phyloP scores from a whole-genome alignment of 371 early-diverging fungal species.

The Haplosporangium sp. region DNA sequence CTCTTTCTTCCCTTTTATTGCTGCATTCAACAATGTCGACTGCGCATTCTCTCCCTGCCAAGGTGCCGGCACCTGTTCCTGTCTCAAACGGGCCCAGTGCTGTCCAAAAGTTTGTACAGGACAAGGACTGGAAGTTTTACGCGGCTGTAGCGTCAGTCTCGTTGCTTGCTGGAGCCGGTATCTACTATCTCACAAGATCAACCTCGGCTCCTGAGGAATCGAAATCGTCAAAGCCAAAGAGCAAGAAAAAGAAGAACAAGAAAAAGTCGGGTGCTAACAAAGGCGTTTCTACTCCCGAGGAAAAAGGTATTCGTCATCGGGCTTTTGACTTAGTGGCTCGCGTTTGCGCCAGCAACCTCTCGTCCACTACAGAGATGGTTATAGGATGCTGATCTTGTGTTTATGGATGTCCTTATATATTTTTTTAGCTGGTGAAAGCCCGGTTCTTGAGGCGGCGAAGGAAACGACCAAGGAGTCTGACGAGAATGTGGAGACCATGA shows the following conservation, averaged over 20 bases:
- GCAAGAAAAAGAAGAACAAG: slow-evolving; percentile 62
- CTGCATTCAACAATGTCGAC: slow-evolving; percentile 23
- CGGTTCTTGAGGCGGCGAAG: slow-evolving; percentile 29
- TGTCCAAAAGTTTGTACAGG: slow-evolving; percentile 72
- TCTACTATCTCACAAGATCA: slow-evolving; percentile 69
- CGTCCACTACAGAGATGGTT: background rate
- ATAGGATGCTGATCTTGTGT: background rate
- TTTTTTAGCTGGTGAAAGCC: slow-evolving; percentile 19
- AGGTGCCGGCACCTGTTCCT: slow-evolving; percentile 45
- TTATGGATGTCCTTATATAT: background rate
- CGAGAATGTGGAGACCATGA: slow-evolving; percentile 63
- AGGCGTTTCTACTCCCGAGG: slow-evolving; percentile 18
- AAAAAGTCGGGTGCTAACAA: slow-evolving; percentile 45
- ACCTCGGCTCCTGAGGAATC: slow-evolving; percentile 48
- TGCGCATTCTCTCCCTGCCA: slow-evolving; percentile 41
- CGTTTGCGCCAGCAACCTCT: background rate
- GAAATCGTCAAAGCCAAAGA: slow-evolving; percentile 55
- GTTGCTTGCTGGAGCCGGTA: slow-evolving; percentile 72
- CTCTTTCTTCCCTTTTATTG: slow-evolving; percentile 11
- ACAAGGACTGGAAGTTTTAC: slow-evolving; percentile 85
- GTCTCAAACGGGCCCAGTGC: slow-evolving; percentile 39
- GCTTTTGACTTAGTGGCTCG: background rate
- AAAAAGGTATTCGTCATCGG: slow-evolving; percentile 11
- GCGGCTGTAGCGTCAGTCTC: slow-evolving; percentile 75
- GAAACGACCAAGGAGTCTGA: slow-evolving; percentile 31